These are phyloP conservation scores for Obba rivulosa DNA, from an alignment of 768 basidiomycete species.

Conservation along the genomic window DNA sequence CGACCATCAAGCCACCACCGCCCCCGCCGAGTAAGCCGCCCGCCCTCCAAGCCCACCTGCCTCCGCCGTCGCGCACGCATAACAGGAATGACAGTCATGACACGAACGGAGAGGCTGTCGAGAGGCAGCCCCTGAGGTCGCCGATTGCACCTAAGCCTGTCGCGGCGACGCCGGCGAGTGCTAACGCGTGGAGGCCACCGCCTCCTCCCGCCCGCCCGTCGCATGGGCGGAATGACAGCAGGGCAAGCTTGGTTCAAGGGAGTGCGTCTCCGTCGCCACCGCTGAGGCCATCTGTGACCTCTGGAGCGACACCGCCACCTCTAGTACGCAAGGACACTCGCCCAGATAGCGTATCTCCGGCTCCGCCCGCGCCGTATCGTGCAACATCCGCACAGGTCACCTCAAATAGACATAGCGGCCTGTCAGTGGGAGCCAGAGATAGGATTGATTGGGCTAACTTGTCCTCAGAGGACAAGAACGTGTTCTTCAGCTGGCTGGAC, in stretches of 20 bases:
- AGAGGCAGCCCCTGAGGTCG: not conserved
- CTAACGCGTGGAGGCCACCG: not conserved
- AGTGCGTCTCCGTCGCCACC: slow-evolving; percentile 1
- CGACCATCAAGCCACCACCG: slow-evolving; percentile 44
- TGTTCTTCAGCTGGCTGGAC: slow-evolving; percentile 76
- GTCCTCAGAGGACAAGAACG: slow-evolving; percentile 59
- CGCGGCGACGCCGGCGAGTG: not conserved
- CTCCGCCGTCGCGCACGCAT: not conserved
- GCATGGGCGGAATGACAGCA: too few species aligned
- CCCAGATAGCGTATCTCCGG: slow-evolving; percentile 12
- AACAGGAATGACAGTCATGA: too few species aligned
- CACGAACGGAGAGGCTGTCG: too few species aligned
- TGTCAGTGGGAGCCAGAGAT: not conserved
- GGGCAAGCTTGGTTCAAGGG: not conserved
- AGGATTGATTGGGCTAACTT: slow-evolving; percentile 68
- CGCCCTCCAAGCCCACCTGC: slow-evolving; percentile 1
- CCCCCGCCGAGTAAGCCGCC: slow-evolving; percentile 23
- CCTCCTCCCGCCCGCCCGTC: slow-evolving; percentile 1
- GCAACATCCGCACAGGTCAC: not conserved
- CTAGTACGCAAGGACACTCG: slow-evolving; percentile 5
- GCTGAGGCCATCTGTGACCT: too few species aligned
- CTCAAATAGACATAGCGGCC: slow-evolving; percentile 3
- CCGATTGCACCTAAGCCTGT: not conserved
- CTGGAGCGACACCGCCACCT: slow-evolving; percentile 3
- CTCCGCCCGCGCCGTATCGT: slow-evolving; percentile 21